Evolutionary conservation across 2,329 filamentous ascomycete species (phyloP), one percentile per base, ranked within the genome.

Genomic region (Tolypocladium sp.): DNA sequence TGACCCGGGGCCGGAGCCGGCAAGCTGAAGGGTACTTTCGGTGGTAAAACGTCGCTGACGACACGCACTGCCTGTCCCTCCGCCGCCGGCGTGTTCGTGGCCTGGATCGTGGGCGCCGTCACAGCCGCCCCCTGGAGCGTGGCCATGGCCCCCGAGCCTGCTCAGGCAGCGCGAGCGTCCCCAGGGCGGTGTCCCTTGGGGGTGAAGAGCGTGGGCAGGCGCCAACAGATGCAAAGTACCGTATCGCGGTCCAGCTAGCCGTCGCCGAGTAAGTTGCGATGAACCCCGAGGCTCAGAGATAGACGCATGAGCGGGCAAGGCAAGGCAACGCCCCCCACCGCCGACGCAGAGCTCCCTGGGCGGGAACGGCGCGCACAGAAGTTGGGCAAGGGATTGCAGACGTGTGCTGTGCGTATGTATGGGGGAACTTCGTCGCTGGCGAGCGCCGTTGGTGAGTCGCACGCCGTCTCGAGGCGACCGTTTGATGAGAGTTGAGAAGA

Each of bases 1-100:
- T 38, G 37, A 38, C 13, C 38, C 15, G 38, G 10, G 12, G 20
- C 30, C 9, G 49, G 15, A 20, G 46, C 2, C 8, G 46, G 7
- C 9, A 17, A 17, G 6, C 25, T 46, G 22, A 9, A 41, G 22
- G 53, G 25, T 2, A n/a, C 7, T 5, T n/a, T 41, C 2, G 44
- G 57, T 20, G 59, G 40, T 0, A 62, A 4, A 8, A 65, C 61
- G n/a, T 71, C 65, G 58, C 66, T 72, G 8, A 65, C 63, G 22
- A 70, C 63, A 3, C 62, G 62, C 1, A 61, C 17, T 8, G 10
- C 33, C 49, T 22, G 30, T 22, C 49, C 30, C 4, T 35, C 30
- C 2, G 30, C 20, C 4, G 49, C 20, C 20, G 49, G 30, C 20
- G 49, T 53, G 30, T 52, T n/a, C 10, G 30, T n/a, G 20, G 49